phyloP scores from a whole-genome alignment of 2,329 filamentous ascomycete genomes.

The Fusarium odoratissimum region DNA sequence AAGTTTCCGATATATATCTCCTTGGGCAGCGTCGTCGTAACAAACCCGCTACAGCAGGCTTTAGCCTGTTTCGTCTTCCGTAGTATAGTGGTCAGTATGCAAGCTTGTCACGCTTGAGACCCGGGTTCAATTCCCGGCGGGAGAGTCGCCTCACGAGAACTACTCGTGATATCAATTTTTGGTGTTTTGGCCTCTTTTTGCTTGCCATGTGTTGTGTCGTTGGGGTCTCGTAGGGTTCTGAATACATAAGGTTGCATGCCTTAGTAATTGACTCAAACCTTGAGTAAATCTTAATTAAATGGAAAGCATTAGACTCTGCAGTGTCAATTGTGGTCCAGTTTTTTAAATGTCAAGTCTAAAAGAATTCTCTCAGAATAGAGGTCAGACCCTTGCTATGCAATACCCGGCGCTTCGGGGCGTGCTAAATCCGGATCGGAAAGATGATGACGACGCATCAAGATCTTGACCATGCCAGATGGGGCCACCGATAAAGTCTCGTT shows the following conservation, averaged over 20 bases:
- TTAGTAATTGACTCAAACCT: not conserved
- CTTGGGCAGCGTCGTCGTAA: not conserved
- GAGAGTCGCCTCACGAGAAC: conserved; percentile 39
- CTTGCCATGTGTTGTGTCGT: not conserved
- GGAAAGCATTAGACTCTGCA: not conserved
- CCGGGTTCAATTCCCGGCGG: conserved; percentile 48
- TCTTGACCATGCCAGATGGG: conserved; percentile 7
- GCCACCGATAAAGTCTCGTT: conserved; percentile 11
- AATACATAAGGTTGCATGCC: not conserved
- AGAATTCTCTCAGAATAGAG: not conserved
- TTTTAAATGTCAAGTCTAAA: not conserved
- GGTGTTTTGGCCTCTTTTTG: conserved; percentile 3
- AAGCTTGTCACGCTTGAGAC: conserved; percentile 48
- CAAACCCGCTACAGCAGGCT: not conserved
- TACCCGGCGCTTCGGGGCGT: conserved; percentile 3
- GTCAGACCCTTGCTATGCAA: not conserved
- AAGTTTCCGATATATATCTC: not conserved
- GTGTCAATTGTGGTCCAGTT: not conserved
- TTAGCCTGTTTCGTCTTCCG: not conserved
- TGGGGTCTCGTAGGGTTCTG: not conserved
- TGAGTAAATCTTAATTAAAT: not conserved
- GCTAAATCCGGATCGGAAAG: conserved; percentile 2
- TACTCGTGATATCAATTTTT: conserved; percentile 25
- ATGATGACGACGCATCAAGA: conserved; percentile 25
- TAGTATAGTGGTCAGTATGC: conserved; percentile 49